Conservation (phyloP, 805 yeast genomes). For the Alloascoidea africana region DNA sequence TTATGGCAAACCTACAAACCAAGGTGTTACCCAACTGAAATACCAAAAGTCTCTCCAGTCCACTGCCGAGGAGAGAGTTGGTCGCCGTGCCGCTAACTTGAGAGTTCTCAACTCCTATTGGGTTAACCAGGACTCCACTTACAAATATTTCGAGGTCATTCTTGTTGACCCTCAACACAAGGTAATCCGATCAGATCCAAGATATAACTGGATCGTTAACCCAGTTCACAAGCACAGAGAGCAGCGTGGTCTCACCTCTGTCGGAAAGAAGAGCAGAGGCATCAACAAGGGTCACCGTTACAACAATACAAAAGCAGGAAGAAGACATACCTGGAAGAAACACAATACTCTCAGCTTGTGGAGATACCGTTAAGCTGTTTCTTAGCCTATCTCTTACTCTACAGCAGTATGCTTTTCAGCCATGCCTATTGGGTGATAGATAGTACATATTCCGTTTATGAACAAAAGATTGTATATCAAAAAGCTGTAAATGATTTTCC, state of each 20-base stretch:
- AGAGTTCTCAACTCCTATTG: slow-evolving; percentile 91
- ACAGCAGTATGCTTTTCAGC: no score
- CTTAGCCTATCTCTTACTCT: no score
- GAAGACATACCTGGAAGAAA: slow-evolving; percentile 92
- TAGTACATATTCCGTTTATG: no score
- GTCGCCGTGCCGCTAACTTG: slow-evolving; percentile 83
- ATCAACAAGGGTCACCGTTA: slow-evolving; percentile 89
- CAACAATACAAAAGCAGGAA: slow-evolving; percentile 88
- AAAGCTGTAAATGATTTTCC: no score
- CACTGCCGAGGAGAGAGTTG: slow-evolving; percentile 89
- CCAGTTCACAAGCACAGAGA: slow-evolving; percentile 95
- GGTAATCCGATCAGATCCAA: slow-evolving; percentile 85
- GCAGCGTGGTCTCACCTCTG: slow-evolving; percentile 80
- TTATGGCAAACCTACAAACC: slow-evolving; percentile 96
- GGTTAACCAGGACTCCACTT: slow-evolving; percentile 87
- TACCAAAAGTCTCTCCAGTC: slow-evolving; percentile 83
- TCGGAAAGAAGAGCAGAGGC: slow-evolving; percentile 92
- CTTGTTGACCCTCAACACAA: slow-evolving; percentile 79
- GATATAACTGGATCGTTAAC: slow-evolving; percentile 88
- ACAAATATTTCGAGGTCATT: slow-evolving; percentile 85
- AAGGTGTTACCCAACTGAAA: slow-evolving; percentile 84
- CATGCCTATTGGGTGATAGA: no score
- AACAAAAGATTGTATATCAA: no score
- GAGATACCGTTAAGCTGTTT: slow-evolving; percentile 85
- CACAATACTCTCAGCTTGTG: slow-evolving; percentile 85